Evolutionary conservation across 441 rosid species (phyloP), one percentile per base, ranked within the genome.

Genomic region (Adansonia madagascariensis): DNA sequence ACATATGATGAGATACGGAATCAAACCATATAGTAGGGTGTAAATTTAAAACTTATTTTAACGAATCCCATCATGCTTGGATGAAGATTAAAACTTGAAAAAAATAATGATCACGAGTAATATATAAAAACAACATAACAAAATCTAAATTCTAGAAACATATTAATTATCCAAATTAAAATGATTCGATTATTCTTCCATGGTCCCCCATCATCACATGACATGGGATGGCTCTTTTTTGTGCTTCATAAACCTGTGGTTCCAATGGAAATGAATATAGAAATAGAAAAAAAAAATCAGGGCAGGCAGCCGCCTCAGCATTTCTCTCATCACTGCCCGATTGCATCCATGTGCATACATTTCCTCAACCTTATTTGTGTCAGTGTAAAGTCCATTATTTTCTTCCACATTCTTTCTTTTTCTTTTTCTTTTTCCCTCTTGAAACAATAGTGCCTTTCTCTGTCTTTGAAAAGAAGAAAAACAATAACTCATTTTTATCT

Each of bases 191-290:
- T 52, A 52, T 52, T 52, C 55, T 55, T 27, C 50, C 73, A 12
- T 49, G 8, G 8, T 49, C 84, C 72, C 76, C 77, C 80, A 71
- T 70, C 88, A 81, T 80, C 84, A 22, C 78, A 22, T 57, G 12
- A 57, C 62, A 9, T 56, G 59, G 11, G 35, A 3, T 31, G 35
- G 35, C 35, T 11, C n/a, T 1, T 6, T 53, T 53, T n/a, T 53
- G 6, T 12, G 20, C 8, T 15, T 6, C 59, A 53, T n/a, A 53
- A n/a, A 20, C 5, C 35, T 31, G 35, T 6, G 22, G 6, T 17
- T 17, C 17, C 60, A 56, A 8, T 18, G 61, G 61, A 18, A 41
- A 41, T 41, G 61, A 22, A 59, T 20, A 59, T 59, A 12, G 35
- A 59, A 59, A 59, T 59, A n/a, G 3, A 12, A 50, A 61, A 14